Conservation (phyloP, 1,284 basidiomycete genomes). For the Meira miltonrushii region DNA sequence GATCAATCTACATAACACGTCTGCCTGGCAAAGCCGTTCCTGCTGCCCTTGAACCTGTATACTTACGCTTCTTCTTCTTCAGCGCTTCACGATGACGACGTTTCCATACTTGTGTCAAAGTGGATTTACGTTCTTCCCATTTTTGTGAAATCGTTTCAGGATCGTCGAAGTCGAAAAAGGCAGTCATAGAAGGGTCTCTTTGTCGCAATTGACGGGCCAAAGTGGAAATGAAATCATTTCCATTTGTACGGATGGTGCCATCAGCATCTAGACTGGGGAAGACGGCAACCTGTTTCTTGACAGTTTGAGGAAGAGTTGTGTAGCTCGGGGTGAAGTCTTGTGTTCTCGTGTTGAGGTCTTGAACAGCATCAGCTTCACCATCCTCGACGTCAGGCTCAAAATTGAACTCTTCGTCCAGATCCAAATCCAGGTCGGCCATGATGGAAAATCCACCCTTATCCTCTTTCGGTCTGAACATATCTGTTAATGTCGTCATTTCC, state of each 20-base stretch:
- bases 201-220: neutral
- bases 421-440: constrained; percentile 30
- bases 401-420: constrained; percentile 25
- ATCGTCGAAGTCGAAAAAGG: constrained; percentile 1
- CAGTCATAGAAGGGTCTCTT: neutral
- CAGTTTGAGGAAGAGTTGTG: neutral
- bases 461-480: constrained; percentile 47
- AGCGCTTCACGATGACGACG: constrained; percentile 12
- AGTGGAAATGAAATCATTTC: too few species aligned
- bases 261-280: neutral
- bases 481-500: constrained; percentile 32
- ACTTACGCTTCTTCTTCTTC: constrained; percentile 12
- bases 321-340: too few species aligned
- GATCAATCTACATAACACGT: too few species aligned
- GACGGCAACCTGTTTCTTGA: neutral
- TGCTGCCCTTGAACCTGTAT: constrained; percentile 4
- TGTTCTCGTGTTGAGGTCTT: neutral
- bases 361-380: neutral
- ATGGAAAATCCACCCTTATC: constrained; percentile 31
- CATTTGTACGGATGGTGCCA: too few species aligned
- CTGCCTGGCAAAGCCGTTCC: neutral
- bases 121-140: constrained; percentile 7
- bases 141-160: neutral
- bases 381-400: constrained; percentile 13
- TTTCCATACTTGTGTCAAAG: constrained; percentile 13